phyloP scores from a whole-genome alignment of 106 monocot species.

The Agapanthus africanus region DNA sequence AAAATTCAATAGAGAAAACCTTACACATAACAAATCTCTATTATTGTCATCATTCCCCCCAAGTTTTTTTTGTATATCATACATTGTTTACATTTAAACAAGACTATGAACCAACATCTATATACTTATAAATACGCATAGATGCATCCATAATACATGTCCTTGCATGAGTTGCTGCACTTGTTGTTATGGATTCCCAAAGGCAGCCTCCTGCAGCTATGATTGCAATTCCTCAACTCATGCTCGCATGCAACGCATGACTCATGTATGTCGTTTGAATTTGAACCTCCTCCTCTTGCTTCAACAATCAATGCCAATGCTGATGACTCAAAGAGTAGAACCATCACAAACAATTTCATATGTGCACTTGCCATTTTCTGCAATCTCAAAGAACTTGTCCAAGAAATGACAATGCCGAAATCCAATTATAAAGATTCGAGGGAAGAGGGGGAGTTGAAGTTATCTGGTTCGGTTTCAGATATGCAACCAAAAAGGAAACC shows the following conservation, averaged over 20 bases:
- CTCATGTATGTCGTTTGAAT: not conserved
- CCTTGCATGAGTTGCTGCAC: not conserved
- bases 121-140: not conserved
- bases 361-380: not conserved
- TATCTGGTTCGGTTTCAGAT: too few relatives aligned
- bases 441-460: not conserved
- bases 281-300: not conserved
- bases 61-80: too few relatives aligned
- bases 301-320: not conserved
- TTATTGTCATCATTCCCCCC: too few relatives aligned
- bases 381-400: not conserved
- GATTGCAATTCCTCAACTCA: not conserved
- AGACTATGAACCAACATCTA: too few relatives aligned
- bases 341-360: not conserved
- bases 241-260: constrained; percentile 1
- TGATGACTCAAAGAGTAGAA: not conserved
- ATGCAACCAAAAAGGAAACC: too few relatives aligned
- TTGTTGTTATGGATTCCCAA: not conserved
- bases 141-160: not conserved
- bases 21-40: too few relatives aligned
- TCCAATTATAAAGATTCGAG: not conserved
- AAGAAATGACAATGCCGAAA: not conserved
- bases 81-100: too few relatives aligned
- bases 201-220: not conserved
- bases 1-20: too few relatives aligned